Base-by-base conservation (phyloP, 805 yeast genomes). In the Saturnispora halmiae region DNA sequence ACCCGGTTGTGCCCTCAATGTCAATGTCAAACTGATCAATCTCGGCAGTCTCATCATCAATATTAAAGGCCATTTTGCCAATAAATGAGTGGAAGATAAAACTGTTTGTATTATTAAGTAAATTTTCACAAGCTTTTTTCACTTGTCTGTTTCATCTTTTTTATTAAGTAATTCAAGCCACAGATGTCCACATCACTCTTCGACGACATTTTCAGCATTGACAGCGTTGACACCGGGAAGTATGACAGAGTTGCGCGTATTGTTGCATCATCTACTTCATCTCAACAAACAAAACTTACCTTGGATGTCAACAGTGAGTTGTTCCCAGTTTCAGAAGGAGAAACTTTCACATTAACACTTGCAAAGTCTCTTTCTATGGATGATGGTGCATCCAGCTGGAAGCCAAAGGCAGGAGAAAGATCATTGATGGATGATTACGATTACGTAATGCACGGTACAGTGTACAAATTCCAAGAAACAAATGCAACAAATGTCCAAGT, bases 391-490 rank as follows among this genome's bases (percentile, higher is more conserved):
- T 32, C 38, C 20, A 74, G 82, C 20, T 82, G 90, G 88, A 73
- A 87, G 59, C 94, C 95, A 34, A 82, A 74, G 61, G 73, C 82
- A 10, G 83, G 80, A 44, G 95, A 87, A 51, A 75, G 81, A 56
- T 75, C 94, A 5, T 70, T 90, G 54, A 95, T 96, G 50, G 96
- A 90, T 60, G 97, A 92, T 58, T 90, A 87, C 66, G 97, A 90
- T 61, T 92, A 92, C 55, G 97, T 92, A 50, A 90, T 92, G 97
- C 79, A 88, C 60, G 98, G 98, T 41, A 87, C 95, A 6, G 94
- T 92, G 34, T 92, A 92, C 70, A 88, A 90, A 61, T 92, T 92
- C 58, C 96, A 90, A 60, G 98, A 92, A 65, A 75, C 75, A 49
- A 65, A 67, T 50, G 66, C 64, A 44, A 84, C 79, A 55, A 68